These are phyloP conservation scores for Nemania sp. DNA, from an alignment of 2,329 filamentous ascomycete genomes.

Conservation along the genomic window DNA sequence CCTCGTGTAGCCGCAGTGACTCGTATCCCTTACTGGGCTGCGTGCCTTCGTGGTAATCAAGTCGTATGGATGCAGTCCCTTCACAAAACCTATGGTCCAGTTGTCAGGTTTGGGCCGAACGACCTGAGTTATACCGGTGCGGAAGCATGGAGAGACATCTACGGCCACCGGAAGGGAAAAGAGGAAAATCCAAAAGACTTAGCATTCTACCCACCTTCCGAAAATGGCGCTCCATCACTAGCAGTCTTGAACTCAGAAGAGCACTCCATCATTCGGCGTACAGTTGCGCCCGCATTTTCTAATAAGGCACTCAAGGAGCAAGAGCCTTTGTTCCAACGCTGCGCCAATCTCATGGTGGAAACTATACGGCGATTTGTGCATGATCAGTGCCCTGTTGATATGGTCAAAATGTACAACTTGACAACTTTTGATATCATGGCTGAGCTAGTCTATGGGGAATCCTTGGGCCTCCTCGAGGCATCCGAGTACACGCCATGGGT, in stretches of 20 bases:
- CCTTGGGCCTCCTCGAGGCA: conserved; percentile 52
- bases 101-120: neutral
- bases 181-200: neutral
- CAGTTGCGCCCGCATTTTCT: conserved; percentile 63
- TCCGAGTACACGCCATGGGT: conserved; percentile 50
- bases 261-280: conserved; percentile 62
- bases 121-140: conserved; percentile 53
- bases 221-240: conserved; percentile 44
- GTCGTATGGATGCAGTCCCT: neutral
- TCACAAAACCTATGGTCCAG: neutral
- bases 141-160: conserved; percentile 56
- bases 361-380: conserved; percentile 45
- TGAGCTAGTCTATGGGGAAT: conserved; percentile 43
- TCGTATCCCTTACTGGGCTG: neutral
- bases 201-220: conserved; percentile 37
- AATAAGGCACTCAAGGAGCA: conserved; percentile 51
- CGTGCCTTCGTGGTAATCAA: neutral
- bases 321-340: conserved; percentile 50
- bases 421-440: conserved; percentile 47
- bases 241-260: conserved; percentile 40
- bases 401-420: conserved; percentile 54
- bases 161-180: conserved; percentile 47
- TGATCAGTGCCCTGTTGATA: conserved; percentile 42
- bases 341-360: conserved; percentile 46
- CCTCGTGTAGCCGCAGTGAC: neutral